A percentile compares a stretch with the other conserved stretches of the same genome.
These are phyloP conservation scores for Podila epigama DNA, from an alignment of 192 early-diverging fungal species.

Conservation along the genomic window DNA sequence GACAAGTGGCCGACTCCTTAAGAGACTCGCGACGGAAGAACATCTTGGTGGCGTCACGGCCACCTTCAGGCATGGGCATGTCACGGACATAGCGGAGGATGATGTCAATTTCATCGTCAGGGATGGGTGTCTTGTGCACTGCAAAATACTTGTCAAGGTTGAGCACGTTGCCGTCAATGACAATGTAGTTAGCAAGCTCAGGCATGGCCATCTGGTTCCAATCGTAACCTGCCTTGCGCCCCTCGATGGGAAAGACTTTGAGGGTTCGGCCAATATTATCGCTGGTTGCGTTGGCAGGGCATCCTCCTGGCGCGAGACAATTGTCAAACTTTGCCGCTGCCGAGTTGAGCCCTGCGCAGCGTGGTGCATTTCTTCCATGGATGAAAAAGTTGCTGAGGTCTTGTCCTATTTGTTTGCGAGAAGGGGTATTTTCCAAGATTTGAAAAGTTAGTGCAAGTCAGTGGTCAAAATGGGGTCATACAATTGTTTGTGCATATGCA, in stretches of 20 bases:
- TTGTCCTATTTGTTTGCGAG: conserved; percentile 5
- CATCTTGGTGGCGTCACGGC: conserved; percentile 64
- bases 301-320: conserved; percentile 44
- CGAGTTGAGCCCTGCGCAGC: conserved; percentile 41
- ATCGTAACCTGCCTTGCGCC: conserved; percentile 57
- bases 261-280: background rate
- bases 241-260: background rate
- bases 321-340: conserved; percentile 52
- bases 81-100: conserved; percentile 57
- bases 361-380: conserved; percentile 6
- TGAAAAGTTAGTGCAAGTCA: too few species aligned
- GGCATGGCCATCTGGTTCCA: conserved; percentile 58
- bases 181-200: conserved; percentile 57
- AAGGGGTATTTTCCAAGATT: too few species aligned
- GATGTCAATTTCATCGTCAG: conserved; percentile 58
- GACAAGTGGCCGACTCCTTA: conserved; percentile 57
- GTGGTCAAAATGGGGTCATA: too few species aligned
- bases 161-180: conserved; percentile 68
- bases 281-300: conserved; percentile 10
- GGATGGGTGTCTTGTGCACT: conserved; percentile 42
- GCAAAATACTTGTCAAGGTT: conserved; percentile 65
- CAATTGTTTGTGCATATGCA: too few species aligned
- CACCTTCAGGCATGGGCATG: conserved; percentile 17
- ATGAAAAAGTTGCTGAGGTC: conserved; percentile 63
- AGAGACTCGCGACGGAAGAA: conserved; percentile 60